Evolutionary conservation across 305 asterid species (phyloP), one percentile per base, ranked within the genome.

Genomic region (Rubia occidens): DNA sequence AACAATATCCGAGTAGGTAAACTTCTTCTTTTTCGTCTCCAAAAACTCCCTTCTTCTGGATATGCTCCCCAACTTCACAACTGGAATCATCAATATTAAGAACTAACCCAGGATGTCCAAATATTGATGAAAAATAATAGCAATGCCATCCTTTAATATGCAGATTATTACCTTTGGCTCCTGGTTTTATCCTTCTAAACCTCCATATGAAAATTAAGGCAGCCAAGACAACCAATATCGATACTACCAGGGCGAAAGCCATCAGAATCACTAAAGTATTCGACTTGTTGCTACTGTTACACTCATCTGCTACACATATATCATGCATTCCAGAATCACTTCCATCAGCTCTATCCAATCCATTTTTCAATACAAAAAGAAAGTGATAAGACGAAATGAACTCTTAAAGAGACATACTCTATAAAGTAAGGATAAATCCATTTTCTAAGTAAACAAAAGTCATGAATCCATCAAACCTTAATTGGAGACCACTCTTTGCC

Each of bases 1-100:
- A 55, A 74, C n/a, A 0, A 83, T 69, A 73, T 85, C 81, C 0
- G 84, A 18, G 60, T 75, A 81, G 4, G 74, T 76, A 24, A 75
- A 83, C 14, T 72, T 78, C 35, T 75, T 61, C 65, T 72, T 62
- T 67, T 69, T 77, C 43, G 66, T 37, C 64, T 68, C 73, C 20
- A 65, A 18, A 40, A 79, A 4, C 8, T 55, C 70, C 21, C 37
- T 60, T 11, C 63, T 54, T 14, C 35, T 63, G 47, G 70, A 26
- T 49, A 8, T 71, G 6, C 7, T 51, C n/a, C 20, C 64, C 35
- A 11, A 43, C 43, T 49, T 29, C 17, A 7, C 5, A 43, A 37
- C 60, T 42, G 43, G 40, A 37, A 37, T 37, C 40, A 37, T 37
- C 40, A 37, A 37, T 37, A 37, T 37, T 37, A 37, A 37, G 40